A percentile compares a stretch with the other conserved stretches of the same genome.
Conservation (phyloP, 2,329 filamentous ascomycete genomes). For the Parascedosporium putredinis region DNA sequence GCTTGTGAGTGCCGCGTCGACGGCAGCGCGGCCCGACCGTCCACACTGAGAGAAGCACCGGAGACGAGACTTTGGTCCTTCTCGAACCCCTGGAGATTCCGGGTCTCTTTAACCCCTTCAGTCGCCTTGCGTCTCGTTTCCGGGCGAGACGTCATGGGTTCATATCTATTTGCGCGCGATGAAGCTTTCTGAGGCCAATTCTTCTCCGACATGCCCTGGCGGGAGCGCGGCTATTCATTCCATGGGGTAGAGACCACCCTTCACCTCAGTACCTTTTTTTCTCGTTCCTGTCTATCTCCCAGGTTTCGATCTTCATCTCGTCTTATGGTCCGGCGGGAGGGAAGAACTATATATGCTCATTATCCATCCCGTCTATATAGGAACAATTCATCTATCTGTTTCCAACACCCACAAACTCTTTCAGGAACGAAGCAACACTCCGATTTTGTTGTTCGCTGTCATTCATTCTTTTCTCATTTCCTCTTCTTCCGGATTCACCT, state of each 20-base stretch:
- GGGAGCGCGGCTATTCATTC: neutral
- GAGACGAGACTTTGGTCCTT: neutral
- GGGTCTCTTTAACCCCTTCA: neutral
- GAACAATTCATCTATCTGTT: constrained; percentile 1
- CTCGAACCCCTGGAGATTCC: neutral
- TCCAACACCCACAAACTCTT: neutral
- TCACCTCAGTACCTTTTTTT: neutral
- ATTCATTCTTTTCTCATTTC: neutral
- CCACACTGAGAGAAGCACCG: neutral
- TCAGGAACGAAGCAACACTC: neutral
- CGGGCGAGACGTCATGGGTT: neutral
- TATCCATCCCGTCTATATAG: neutral
- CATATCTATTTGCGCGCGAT: neutral
- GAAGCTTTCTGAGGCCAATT: too few relatives aligned
- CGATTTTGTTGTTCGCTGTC: neutral
- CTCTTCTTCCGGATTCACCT: neutral
- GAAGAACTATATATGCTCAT: constrained; percentile 1
- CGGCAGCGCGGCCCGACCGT: constrained; percentile 2
- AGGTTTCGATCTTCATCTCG: neutral
- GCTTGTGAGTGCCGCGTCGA: neutral
- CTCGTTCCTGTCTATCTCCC: neutral
- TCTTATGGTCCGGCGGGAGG: neutral
- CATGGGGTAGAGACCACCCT: neutral
- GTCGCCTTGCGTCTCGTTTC: neutral
- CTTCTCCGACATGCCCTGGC: neutral